Evolutionary conservation across 2,329 filamentous ascomycete species (phyloP), one percentile per base, ranked within the genome.

Genomic region (Tolypocladium amazonense): DNA sequence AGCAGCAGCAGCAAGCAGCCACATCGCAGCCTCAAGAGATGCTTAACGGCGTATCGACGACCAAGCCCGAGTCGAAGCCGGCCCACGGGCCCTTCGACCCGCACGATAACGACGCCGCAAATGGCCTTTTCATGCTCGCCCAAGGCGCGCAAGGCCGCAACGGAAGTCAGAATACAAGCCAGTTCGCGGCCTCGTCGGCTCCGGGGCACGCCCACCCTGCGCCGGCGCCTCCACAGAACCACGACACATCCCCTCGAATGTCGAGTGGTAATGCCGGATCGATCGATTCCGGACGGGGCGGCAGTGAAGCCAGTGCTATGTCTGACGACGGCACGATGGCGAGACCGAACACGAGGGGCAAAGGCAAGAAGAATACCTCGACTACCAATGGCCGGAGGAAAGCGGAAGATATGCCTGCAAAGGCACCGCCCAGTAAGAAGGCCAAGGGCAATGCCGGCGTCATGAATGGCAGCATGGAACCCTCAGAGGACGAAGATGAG

Each of bases 51-150:
- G 62, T 66, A 33, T 62, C 71, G 9, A 65, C 67, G 7, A 67
- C 75, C 20, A 83, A 85, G 72, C 56, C 76, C 8, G 79, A 83
- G 65, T 60, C 74, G 18, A 85, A 80, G 67, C 75, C 81, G 14
- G 70, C 78, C 1, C 74, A 81, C 0, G 88, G 90, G 58, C 83
- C 87, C 5, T 95, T 92, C 69, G 88, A 92, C 61, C 89, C 92
- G 50, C 91, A 96, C 74, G 93, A 96, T 58, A 96, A 93, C 67
- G 93, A 96, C 76, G 94, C 93, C 52, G 94, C 93, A 57, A 97
- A 97, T 71, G 92, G 94, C 37, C 80, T 99, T 0, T 95, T 91
- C 68, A 88, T 97, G 83, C 81, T 99, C 61, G 92, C 94, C 1
- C 88, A 73, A 75, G 86, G 76, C 61, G 92, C 93, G 1, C 88